phyloP scores from a whole-genome alignment of 176 grass and related monocot genomes.

The Urochloa ruziziensis region DNA sequence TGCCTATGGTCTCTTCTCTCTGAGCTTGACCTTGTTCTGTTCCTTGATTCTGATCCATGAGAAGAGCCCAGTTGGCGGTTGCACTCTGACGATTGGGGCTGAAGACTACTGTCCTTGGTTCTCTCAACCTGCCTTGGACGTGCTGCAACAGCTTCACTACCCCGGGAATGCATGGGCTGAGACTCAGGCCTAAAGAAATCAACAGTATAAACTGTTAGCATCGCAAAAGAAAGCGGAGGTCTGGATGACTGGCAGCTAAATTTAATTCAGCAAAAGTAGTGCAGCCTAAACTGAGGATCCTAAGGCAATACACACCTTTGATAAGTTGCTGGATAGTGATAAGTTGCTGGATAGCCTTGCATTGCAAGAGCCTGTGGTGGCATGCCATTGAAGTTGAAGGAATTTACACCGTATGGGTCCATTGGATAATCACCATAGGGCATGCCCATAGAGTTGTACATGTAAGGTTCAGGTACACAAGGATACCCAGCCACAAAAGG shows the following conservation, averaged over 20 bases:
- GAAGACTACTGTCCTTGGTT: background rate
- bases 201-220: background rate
- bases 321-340: slow-evolving; percentile 30
- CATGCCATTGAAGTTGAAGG: slow-evolving; percentile 14
- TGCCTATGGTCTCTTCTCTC: slow-evolving; percentile 14
- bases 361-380: slow-evolving; percentile 22
- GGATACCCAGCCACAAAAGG: slow-evolving; percentile 28
- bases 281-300: background rate
- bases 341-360: slow-evolving; percentile 31
- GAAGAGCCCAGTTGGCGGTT: background rate
- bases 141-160: background rate
- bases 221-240: background rate
- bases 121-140: slow-evolving; percentile 17
- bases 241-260: background rate
- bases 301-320: slow-evolving; percentile 26
- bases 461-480: slow-evolving; percentile 42
- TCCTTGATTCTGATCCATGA: slow-evolving; percentile 10
- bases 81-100: slow-evolving; percentile 15
- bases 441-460: slow-evolving; percentile 29
- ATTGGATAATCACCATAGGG: slow-evolving; percentile 29
- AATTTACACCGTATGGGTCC: slow-evolving; percentile 15
- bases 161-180: background rate
- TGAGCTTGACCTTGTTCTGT: background rate
- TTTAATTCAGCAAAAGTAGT: background rate
- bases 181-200: slow-evolving; percentile 23